phyloP scores from a whole-genome alignment of 73 alveolate species.

The Loxodes magnus region DNA sequence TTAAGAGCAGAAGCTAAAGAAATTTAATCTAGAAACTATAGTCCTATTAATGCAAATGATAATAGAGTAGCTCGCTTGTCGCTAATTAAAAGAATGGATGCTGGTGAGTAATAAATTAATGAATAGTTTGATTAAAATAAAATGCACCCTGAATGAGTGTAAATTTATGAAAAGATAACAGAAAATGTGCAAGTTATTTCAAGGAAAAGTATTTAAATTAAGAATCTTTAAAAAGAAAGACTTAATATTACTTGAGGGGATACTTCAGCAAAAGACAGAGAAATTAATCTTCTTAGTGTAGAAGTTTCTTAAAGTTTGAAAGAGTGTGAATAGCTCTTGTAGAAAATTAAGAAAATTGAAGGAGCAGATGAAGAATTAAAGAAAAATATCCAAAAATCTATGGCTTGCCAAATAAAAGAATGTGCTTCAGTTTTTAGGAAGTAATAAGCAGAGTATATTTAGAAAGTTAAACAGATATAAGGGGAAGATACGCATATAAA shows the following conservation, averaged over 20 bases:
- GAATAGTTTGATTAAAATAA: no score
- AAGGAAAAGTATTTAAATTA: conserved; percentile 1
- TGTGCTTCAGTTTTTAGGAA: background rate
- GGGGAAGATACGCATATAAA: no score
- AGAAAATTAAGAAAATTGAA: background rate
- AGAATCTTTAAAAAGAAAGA: background rate
- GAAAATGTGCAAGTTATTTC: conserved; percentile 4
- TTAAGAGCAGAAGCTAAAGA: no score
- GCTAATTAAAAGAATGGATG: no score
- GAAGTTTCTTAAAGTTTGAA: background rate
- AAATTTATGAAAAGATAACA: background rate
- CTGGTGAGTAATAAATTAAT: no score
- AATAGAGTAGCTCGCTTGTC: no score
- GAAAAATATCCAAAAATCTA: conserved; percentile 8
- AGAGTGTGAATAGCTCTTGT: background rate
- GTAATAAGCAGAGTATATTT: background rate
- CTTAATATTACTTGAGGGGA: background rate
- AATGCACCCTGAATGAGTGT: conserved; percentile 15
- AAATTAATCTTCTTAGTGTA: background rate
- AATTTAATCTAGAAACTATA: no score
- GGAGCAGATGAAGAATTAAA: conserved; percentile 8
- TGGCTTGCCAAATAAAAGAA: no score
- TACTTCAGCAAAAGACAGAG: background rate
- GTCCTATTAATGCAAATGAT: no score
- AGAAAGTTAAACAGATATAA: background rate